Conservation (phyloP, 352 stramenopile species). For the Thalassiosira pacifica region DNA sequence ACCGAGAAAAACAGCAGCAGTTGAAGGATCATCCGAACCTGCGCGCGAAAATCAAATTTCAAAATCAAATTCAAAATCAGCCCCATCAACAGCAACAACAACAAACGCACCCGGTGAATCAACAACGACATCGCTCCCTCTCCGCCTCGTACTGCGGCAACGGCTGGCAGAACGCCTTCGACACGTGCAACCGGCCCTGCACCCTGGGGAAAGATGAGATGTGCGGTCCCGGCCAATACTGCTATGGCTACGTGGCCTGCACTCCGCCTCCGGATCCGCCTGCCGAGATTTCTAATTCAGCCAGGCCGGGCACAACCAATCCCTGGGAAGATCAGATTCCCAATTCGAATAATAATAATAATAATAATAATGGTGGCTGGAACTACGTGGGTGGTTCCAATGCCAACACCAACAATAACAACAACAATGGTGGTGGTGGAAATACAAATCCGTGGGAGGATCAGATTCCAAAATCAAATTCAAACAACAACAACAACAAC, state of each 20-base stretch:
- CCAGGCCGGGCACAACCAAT: too few species aligned
- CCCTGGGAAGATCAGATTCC: too few species aligned
- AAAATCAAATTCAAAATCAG: background rate
- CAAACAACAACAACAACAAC: constrained; percentile 5
- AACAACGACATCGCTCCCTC: constrained; percentile 1
- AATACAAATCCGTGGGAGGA: too few species aligned
- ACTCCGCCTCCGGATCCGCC: constrained; percentile 4
- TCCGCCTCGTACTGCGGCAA: constrained; percentile 40
- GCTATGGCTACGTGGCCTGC: constrained; percentile 52
- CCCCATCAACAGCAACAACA: background rate
- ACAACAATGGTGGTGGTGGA: background rate
- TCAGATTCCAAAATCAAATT: background rate
- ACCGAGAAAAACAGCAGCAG: too few species aligned
- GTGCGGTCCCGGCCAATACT: constrained; percentile 49
- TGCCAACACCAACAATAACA: background rate
- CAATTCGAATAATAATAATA: background rate
- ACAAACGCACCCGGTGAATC: constrained; percentile 10
- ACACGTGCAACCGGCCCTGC: constrained; percentile 46
- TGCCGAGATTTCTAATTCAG: background rate
- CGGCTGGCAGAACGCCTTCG: constrained; percentile 49
- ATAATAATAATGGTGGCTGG: constrained; percentile 9
- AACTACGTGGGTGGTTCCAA: too few species aligned
- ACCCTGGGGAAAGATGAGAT: constrained; percentile 32
- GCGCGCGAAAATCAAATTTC: too few species aligned
- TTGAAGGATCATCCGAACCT: too few species aligned